Evolutionary conservation across 176 grass and related monocot species (phyloP), one percentile per base, ranked within the genome.

Genomic region (Elymus sibiricus): DNA sequence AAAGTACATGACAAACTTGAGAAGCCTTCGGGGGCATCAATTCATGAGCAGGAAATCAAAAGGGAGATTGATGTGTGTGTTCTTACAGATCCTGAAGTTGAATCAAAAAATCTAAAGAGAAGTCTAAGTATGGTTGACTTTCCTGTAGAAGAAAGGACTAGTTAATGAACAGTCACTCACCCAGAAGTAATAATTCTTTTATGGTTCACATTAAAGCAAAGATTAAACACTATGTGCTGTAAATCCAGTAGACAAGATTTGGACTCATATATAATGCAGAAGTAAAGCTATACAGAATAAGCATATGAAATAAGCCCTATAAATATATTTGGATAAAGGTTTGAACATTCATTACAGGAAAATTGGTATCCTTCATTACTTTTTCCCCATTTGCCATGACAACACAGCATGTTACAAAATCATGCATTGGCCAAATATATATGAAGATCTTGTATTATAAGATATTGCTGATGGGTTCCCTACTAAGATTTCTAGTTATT

Each of bases 61-160:
- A 86, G 29, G 3, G 55, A 82, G 16, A 80, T 37, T 47, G 35
- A 76, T 76, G 28, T 1, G 31, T 34, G 1, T 0, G 74, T 64
- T 81, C 94, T 88, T 89, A 99, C 97, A 31, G 77, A 89, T 92
- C 97, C 97, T 82, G 94, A 94, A 87, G 91, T 53, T 1, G 86
- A 88, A 83, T 99, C 97, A 49, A 99, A 99, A 90, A 94, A 94
- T 91, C 97, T 96, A 87, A 94, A 99, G 14, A 99, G 84, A 83
- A 99, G 84, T 78, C 87, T 91, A 42, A 99, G 89, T 92, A 99
- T 81, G 34, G 94, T 99, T 58, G 97, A 96, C 74, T 99, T 99
- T 55, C 94, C 97, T 99, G 88, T 87, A 93, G 11, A 90, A 73
- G 62, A 81, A 83, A 86, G 56, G 28, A 73, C 4, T 8, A 56